These are phyloP conservation scores for Funneliformis caledonium DNA, from an alignment of 371 early-diverging fungal species.

Conservation along the genomic window DNA sequence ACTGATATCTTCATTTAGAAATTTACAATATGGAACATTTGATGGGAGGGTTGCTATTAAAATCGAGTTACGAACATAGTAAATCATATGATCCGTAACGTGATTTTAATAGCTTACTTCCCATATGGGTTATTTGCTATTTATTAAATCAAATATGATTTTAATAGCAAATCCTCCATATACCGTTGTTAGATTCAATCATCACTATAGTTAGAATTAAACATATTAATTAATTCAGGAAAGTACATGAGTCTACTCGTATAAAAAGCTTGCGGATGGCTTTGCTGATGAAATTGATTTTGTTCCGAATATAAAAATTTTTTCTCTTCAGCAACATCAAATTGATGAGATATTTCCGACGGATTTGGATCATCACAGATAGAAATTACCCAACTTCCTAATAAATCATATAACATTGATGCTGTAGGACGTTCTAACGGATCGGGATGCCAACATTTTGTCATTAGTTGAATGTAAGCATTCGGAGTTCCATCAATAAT, in stretches of 20 bases:
- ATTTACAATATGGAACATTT: no score
- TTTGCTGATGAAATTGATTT: not conserved
- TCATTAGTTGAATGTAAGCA: not conserved
- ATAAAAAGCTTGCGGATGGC: slow-evolving; percentile 19
- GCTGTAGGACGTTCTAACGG: not conserved
- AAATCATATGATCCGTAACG: no score
- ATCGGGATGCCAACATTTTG: not conserved
- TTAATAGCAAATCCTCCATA: no score
- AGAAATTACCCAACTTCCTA: not conserved
- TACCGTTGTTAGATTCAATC: no score
- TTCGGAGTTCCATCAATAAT: not conserved
- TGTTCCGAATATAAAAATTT: not conserved
- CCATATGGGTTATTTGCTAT: no score
- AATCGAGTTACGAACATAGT: no score
- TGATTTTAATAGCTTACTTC: no score
- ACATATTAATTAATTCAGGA: not conserved
- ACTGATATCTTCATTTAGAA: no score
- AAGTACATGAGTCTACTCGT: slow-evolving; percentile 17
- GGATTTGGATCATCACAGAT: slow-evolving; percentile 34
- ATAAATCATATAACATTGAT: not conserved
- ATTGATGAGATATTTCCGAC: slow-evolving; percentile 9
- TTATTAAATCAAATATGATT: no score
- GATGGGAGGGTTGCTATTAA: no score
- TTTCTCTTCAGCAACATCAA: slow-evolving; percentile 18
- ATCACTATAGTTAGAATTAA: no score